phyloP scores from a whole-genome alignment of 768 basidiomycete genomes.

The Cantharellus cinnabarinus region DNA sequence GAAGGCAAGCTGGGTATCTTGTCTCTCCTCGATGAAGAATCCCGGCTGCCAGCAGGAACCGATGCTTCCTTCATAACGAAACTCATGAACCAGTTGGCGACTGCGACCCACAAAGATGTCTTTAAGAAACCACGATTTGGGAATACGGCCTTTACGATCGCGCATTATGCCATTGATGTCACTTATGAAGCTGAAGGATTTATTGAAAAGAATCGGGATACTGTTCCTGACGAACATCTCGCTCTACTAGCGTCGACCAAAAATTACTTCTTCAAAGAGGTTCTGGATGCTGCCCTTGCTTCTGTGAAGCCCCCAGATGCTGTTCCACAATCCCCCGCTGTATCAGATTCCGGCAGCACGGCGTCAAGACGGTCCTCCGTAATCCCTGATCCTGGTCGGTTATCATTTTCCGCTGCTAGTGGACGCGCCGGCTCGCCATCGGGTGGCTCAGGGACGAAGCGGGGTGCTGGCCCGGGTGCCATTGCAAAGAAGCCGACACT shows the following conservation, averaged over 20 bases:
- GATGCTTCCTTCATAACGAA: conserved; percentile 89
- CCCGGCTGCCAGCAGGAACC: conserved; percentile 81
- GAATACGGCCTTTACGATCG: conserved; percentile 89
- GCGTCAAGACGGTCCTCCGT: conserved; percentile 65
- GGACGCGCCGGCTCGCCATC: conserved; percentile 23
- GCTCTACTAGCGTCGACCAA: conserved; percentile 64
- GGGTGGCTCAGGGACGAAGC: conserved; percentile 23
- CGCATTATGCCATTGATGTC: conserved; percentile 94
- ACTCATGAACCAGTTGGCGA: conserved; percentile 63
- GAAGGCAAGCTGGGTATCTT: conserved; percentile 93
- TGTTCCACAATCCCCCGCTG: conserved; percentile 52
- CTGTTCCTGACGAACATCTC: conserved; percentile 97
- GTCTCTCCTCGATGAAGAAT: conserved; percentile 91
- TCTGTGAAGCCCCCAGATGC: conserved; percentile 47
- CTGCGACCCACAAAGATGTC: conserved; percentile 66
- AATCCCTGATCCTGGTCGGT: conserved; percentile 75
- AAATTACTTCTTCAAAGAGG: conserved; percentile 87
- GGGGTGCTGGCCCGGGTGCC: conserved; percentile 31
- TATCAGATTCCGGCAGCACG: conserved; percentile 57
- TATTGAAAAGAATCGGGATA: conserved; percentile 96
- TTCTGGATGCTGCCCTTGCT: conserved; percentile 73
- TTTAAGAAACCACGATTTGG: conserved; percentile 99
- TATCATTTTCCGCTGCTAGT: conserved; percentile 23
- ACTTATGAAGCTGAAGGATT: conserved; percentile 98
- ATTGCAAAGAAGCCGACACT: conserved; percentile 83